Conservation (phyloP, 2,329 filamentous ascomycete species). For the Penicillium brasilianum region DNA sequence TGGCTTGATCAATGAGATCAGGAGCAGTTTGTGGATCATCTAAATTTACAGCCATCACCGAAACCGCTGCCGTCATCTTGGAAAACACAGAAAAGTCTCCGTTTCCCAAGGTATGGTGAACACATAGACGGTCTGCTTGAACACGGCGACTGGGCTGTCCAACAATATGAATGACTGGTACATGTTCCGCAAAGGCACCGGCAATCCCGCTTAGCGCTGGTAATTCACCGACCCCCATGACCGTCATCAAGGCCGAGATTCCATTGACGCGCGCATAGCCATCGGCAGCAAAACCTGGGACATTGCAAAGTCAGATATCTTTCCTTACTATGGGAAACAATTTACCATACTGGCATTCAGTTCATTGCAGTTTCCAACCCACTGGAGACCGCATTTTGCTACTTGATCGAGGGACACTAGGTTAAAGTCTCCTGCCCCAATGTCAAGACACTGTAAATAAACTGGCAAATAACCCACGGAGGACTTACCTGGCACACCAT, state of each 20-base stretch:
- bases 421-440: slow-evolving; percentile 69
- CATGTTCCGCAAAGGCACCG: slow-evolving; percentile 72
- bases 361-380: slow-evolving; percentile 64
- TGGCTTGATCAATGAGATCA: background rate
- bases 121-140: slow-evolving; percentile 42
- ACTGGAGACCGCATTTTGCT: slow-evolving; percentile 56
- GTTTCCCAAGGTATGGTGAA: slow-evolving; percentile 71
- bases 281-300: slow-evolving; percentile 73
- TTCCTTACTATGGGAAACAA: background rate
- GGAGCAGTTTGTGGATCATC: background rate
- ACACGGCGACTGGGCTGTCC: slow-evolving; percentile 52
- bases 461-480: too few species aligned
- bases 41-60: background rate
- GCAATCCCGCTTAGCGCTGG: slow-evolving; percentile 73
- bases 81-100: slow-evolving; percentile 61
- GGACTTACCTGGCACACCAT: too few species aligned
- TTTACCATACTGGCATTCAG: slow-evolving; percentile 54
- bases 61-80: background rate
- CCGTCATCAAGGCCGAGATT: slow-evolving; percentile 70
- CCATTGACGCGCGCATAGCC: slow-evolving; percentile 73
- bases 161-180: slow-evolving; percentile 67
- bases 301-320: too few species aligned
- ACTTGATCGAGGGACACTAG: slow-evolving; percentile 62
- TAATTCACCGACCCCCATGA: slow-evolving; percentile 69
- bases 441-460: too few species aligned